Percentiles rank a stretch among this genome's conserved stretches.
phyloP scores from a whole-genome alignment of 1,284 basidiomycete species.

The Tilletia indica region DNA sequence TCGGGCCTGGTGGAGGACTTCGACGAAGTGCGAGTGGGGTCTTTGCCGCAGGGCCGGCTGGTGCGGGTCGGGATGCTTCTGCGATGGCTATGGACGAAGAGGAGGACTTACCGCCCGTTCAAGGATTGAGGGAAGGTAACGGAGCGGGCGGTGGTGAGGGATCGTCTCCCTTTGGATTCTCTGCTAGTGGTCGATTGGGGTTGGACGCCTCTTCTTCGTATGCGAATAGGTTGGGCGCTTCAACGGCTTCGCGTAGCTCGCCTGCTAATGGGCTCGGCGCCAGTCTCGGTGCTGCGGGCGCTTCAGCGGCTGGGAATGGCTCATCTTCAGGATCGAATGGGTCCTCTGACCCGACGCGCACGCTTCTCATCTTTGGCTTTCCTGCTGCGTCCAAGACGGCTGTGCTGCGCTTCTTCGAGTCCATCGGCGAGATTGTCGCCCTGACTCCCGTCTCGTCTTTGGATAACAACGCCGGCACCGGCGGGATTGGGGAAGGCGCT shows the following conservation, averaged over 20 bases:
- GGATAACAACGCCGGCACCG: background rate
- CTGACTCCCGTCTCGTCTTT: constrained; percentile 2
- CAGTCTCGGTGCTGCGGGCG: background rate
- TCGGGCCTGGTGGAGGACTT: constrained; percentile 1
- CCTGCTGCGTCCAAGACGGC: constrained; percentile 3
- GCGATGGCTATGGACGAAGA: constrained; percentile 12
- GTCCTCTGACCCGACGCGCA: background rate
- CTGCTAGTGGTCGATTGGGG: background rate
- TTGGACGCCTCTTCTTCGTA: background rate
- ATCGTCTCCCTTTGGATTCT: background rate
- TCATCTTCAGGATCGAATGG: background rate
- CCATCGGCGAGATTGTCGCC: constrained; percentile 10
- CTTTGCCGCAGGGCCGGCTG: background rate
- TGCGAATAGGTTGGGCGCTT: background rate
- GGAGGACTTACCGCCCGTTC: constrained; percentile 10
- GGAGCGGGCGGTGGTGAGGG: background rate
- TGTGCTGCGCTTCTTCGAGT: constrained; percentile 13
- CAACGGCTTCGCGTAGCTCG: constrained; percentile 1
- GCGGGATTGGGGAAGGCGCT: background rate
- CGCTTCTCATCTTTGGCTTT: constrained; percentile 11
- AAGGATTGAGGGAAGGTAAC: background rate
- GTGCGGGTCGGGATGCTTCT: background rate
- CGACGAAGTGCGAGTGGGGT: constrained; percentile 13
- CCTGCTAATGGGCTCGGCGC: background rate
- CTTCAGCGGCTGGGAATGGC: background rate